Evolutionary conservation across 345 rosid genomes (phyloP).

Genomic region (Brassica cretica): DNA sequence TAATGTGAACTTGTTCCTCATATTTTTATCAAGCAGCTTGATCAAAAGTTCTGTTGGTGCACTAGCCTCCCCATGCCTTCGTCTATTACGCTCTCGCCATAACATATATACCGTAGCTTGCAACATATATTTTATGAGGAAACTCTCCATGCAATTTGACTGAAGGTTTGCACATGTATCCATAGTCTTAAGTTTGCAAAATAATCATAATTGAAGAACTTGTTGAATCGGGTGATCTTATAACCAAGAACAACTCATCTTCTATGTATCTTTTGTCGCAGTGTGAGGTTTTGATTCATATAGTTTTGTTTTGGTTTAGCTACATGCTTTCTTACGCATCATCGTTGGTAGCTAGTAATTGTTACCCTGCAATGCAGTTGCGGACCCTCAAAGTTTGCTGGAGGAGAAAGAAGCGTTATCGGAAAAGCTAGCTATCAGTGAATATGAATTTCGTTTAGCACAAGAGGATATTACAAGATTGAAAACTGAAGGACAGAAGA

Average conservation of each 20-base stretch:
- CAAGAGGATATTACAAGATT: constrained; percentile 81
- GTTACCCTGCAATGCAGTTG: constrained; percentile 58
- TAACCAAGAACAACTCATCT: constrained; percentile 1
- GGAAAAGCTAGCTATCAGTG: constrained; percentile 79
- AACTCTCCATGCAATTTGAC: neutral
- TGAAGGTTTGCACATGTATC: neutral
- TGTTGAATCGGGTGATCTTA: neutral
- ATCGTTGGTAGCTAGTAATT: constrained; percentile 22
- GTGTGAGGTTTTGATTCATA: constrained; percentile 1
- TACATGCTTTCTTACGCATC: neutral
- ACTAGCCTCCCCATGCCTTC: too few relatives aligned
- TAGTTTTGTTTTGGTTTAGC: constrained; percentile 20
- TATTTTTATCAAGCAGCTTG: too few relatives aligned
- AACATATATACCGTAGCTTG: too few relatives aligned
- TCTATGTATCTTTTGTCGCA: too few relatives aligned
- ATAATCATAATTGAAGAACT: neutral
- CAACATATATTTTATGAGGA: too few relatives aligned
- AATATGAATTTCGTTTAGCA: constrained; percentile 86
- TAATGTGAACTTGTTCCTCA: too few relatives aligned
- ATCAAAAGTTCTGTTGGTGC: too few relatives aligned
- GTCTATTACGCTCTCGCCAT: too few relatives aligned
- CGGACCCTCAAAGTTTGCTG: constrained; percentile 86
- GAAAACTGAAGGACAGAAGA: constrained; percentile 71
- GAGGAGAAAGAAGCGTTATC: constrained; percentile 81
- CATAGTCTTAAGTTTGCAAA: neutral